These are phyloP conservation scores for Yamadazyma paraphyllophila DNA, from an alignment of 805 yeast genomes.

Conservation along the genomic window DNA sequence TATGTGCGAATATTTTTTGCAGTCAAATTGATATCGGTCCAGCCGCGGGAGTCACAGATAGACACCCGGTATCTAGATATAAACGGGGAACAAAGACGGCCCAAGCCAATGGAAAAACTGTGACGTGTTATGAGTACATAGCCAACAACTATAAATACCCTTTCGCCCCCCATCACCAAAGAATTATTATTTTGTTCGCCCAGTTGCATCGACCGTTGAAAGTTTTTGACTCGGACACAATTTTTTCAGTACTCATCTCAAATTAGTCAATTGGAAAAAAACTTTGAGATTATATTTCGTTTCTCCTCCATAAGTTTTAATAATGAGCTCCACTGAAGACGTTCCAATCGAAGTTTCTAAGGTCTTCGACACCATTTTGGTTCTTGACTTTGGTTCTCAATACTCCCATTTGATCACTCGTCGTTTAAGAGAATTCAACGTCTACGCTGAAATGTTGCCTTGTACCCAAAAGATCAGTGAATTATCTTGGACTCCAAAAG, in stretches of 20 bases:
- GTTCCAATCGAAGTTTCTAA: constrained; percentile 67
- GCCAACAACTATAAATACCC: no score
- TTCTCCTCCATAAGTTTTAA: not conserved
- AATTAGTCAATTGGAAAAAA: not conserved
- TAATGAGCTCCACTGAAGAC: constrained; percentile 19
- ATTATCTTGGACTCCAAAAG: constrained; percentile 91
- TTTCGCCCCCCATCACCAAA: no score
- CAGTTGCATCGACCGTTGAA: not conserved
- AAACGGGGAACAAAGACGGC: no score
- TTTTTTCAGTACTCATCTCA: constrained; percentile 7
- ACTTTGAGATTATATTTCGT: constrained; percentile 3
- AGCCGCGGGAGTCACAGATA: constrained; percentile 2
- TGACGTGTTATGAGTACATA: no score
- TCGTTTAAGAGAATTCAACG: constrained; percentile 95
- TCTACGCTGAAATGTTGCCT: constrained; percentile 98
- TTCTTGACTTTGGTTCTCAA: constrained; percentile 97
- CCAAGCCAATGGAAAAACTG: no score
- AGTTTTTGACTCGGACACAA: constrained; percentile 4
- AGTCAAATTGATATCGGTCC: constrained; percentile 1
- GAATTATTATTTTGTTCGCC: no score
- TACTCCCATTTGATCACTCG: constrained; percentile 96
- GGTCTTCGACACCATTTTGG: constrained; percentile 94
- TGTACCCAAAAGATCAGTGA: constrained; percentile 97
- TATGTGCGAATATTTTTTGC: constrained; percentile 1
- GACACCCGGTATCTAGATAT: no score